phyloP scores from a whole-genome alignment of 331 rosid species.

The Malus hybrid region DNA sequence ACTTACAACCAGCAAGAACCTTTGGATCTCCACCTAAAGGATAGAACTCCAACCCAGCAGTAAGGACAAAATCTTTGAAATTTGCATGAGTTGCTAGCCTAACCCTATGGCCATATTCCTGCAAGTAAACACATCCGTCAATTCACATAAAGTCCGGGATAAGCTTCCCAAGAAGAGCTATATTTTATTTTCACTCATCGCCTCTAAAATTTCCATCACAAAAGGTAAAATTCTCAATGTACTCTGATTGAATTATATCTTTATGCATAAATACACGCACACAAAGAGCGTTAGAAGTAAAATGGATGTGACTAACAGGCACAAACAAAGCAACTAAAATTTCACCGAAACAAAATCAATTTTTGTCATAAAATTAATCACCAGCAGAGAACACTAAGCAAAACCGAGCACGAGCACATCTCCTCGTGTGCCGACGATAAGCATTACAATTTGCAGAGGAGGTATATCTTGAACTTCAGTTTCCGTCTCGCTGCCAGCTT shows the following conservation, averaged over 20 bases:
- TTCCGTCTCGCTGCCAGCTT: slow-evolving; percentile 6
- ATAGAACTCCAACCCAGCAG: slow-evolving; percentile 86
- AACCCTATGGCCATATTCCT: slow-evolving; percentile 87
- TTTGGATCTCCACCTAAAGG: slow-evolving; percentile 97
- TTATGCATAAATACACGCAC: no score
- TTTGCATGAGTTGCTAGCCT: slow-evolving; percentile 92
- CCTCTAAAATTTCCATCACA: neutral
- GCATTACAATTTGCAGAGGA: slow-evolving; percentile 80
- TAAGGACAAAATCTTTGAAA: slow-evolving; percentile 79
- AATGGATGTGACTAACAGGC: neutral
- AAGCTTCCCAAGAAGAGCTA: neutral
- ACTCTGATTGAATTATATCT: neutral
- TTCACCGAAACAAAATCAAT: neutral
- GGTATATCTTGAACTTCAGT: slow-evolving; percentile 24
- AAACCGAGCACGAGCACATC: slow-evolving; percentile 33
- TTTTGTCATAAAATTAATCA: neutral
- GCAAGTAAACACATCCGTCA: slow-evolving; percentile 30
- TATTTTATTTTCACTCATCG: neutral
- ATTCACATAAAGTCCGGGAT: slow-evolving; percentile 7
- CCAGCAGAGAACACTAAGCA: neutral
- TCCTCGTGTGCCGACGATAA: slow-evolving; percentile 90
- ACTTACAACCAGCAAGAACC: slow-evolving; percentile 97
- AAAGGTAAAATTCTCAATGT: neutral
- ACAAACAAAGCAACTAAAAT: neutral
- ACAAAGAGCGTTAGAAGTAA: neutral